Conservation (phyloP, 1,284 basidiomycete genomes). For the Trametes hirsuta region DNA sequence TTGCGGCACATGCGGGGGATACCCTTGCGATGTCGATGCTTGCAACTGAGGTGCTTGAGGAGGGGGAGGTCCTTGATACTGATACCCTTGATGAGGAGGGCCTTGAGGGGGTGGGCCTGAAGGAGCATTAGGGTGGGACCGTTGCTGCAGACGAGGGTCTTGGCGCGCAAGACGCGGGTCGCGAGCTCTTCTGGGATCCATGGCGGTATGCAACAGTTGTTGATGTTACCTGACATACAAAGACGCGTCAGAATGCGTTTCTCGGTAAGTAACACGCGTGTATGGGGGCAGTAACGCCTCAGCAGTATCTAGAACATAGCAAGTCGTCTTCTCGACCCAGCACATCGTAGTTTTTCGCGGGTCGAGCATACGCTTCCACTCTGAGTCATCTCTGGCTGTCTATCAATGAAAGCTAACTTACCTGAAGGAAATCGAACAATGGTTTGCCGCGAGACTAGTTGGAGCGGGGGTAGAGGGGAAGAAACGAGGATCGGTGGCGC, state of each 20-base stretch:
- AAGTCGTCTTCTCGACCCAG: slow-evolving; percentile 75
- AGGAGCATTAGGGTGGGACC: slow-evolving; percentile 47
- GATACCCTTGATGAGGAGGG: slow-evolving; percentile 17
- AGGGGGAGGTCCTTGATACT: slow-evolving; percentile 10
- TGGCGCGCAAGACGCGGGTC: slow-evolving; percentile 75
- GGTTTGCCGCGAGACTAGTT: background rate
- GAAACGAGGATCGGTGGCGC: slow-evolving; percentile 5
- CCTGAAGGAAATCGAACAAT: background rate
- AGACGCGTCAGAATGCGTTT: slow-evolving; percentile 7
- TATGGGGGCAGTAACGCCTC: slow-evolving; percentile 42
- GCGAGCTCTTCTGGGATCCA: slow-evolving; percentile 80
- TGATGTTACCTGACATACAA: background rate
- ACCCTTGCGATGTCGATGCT: slow-evolving; percentile 27
- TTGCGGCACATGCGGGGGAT: slow-evolving; percentile 16
- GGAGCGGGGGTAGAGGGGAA: background rate
- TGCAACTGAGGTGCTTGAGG: slow-evolving; percentile 25
- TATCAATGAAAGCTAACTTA: background rate
- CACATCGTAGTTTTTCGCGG: slow-evolving; percentile 40
- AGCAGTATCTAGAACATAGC: slow-evolving; percentile 89
- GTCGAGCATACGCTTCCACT: slow-evolving; percentile 81
- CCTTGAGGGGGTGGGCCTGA: slow-evolving; percentile 28
- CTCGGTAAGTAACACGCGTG: background rate
- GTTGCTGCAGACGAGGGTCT: slow-evolving; percentile 64
- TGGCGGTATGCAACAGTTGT: slow-evolving; percentile 32
- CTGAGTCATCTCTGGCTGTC: slow-evolving; percentile 70